Conservation (phyloP, 768 basidiomycete genomes). For the Naganishia onofrii region DNA sequence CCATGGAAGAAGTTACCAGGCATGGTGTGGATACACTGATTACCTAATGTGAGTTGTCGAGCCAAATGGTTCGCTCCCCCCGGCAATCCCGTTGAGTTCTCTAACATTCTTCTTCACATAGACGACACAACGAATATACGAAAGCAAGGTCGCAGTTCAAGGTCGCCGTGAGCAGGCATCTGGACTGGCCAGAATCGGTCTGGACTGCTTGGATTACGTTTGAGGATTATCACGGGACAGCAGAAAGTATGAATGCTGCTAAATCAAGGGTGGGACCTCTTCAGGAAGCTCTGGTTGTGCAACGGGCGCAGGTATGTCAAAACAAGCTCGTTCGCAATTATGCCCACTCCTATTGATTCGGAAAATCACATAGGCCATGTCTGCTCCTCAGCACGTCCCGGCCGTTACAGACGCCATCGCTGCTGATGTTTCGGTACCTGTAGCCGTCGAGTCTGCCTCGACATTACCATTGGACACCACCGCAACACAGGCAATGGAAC, state of each 20-base stretch:
- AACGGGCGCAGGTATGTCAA: conserved; percentile 51
- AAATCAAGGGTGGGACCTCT: conserved; percentile 33
- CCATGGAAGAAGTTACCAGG: conserved; percentile 68
- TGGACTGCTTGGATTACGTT: conserved; percentile 90
- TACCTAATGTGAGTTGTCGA: conserved; percentile 62
- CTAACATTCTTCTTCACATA: conserved; percentile 22
- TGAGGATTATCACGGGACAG: conserved; percentile 75
- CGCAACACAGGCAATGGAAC: conserved; percentile 1
- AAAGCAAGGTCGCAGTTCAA: conserved; percentile 67
- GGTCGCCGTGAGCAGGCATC: conserved; percentile 65
- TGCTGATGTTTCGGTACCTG: background rate
- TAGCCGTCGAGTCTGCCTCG: background rate
- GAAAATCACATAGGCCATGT: background rate
- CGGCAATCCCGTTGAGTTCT: background rate
- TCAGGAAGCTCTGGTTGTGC: conserved; percentile 31
- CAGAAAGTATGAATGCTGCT: conserved; percentile 56
- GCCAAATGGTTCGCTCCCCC: background rate
- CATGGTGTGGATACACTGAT: conserved; percentile 74
- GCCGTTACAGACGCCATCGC: background rate
- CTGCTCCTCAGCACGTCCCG: background rate
- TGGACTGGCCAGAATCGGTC: conserved; percentile 94
- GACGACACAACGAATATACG: conserved; percentile 52
- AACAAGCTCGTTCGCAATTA: conserved; percentile 42
- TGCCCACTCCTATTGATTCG: conserved; percentile 11
- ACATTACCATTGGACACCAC: background rate